Evolutionary conservation across 139 green algal species (phyloP).

Genomic region (Picocystis salinarum): DNA sequence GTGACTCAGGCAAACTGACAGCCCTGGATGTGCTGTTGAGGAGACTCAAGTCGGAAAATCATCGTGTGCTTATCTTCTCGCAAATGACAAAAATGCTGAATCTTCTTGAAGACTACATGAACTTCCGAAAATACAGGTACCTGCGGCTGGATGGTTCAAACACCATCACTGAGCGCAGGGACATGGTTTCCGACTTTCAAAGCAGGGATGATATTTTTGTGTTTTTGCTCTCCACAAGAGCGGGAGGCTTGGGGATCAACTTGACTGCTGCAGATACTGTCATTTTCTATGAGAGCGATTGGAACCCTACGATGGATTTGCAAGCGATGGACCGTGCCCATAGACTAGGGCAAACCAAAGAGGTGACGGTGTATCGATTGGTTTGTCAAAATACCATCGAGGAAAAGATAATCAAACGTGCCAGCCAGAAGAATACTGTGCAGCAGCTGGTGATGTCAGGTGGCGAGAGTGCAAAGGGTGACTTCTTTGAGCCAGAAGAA

Average conservation of each 20-base stretch:
- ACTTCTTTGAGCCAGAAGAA: too few relatives aligned
- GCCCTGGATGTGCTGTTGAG: constrained; percentile 35
- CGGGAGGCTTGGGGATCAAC: constrained; percentile 25
- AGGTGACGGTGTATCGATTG: constrained; percentile 25
- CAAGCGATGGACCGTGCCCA: constrained; percentile 24
- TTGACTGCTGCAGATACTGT: constrained; percentile 27
- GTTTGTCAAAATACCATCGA: constrained; percentile 23
- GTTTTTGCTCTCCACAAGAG: constrained; percentile 25
- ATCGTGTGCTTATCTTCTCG: constrained; percentile 45
- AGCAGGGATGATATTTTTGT: constrained; percentile 22
- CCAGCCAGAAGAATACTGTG: constrained; percentile 24
- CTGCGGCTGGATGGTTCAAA: constrained; percentile 43
- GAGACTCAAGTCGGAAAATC: constrained; percentile 25
- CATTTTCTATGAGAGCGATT: constrained; percentile 33
- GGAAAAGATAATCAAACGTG: constrained; percentile 26
- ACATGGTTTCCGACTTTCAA: constrained; percentile 27
- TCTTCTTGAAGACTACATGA: constrained; percentile 41
- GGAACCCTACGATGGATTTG: constrained; percentile 26
- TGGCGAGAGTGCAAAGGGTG: too few relatives aligned
- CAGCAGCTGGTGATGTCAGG: constrained; percentile 26
- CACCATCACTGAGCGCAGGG: constrained; percentile 29
- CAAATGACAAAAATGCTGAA: constrained; percentile 60
- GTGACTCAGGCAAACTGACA: constrained; percentile 35
- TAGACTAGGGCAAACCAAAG: constrained; percentile 17
- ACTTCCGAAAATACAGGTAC: constrained; percentile 26